Percentiles rank a stretch among this genome's conserved stretches.
Conservation (phyloP, 129 eudicot genomes). For the Tagetes erecta region DNA sequence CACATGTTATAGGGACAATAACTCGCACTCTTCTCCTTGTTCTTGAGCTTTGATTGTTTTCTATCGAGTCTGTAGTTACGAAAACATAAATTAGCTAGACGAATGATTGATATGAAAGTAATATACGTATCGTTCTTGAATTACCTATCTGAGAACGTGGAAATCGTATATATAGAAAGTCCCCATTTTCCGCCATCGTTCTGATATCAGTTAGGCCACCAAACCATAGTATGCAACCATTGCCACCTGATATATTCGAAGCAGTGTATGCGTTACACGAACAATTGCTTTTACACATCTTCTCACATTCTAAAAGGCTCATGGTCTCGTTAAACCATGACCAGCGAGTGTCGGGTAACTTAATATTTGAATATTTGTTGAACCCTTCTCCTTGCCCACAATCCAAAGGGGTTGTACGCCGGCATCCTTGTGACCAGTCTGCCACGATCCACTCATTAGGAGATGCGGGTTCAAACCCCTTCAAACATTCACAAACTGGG, state of each 20-base stretch:
- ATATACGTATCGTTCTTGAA: too few relatives aligned
- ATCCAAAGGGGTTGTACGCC: constrained; percentile 21
- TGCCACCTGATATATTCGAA: constrained; percentile 36
- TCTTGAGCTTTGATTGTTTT: too few relatives aligned
- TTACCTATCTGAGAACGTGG: too few relatives aligned
- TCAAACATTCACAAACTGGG: constrained; percentile 42
- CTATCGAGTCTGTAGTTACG: too few relatives aligned
- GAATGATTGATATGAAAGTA: too few relatives aligned
- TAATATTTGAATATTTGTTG: constrained; percentile 19
- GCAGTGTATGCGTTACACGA: constrained; percentile 50
- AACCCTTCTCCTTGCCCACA: constrained; percentile 44
- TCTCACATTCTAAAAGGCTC: constrained; percentile 27
- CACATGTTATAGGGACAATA: too few relatives aligned
- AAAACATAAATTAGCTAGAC: too few relatives aligned
- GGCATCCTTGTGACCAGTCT: constrained; percentile 57
- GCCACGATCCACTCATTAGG: constrained; percentile 30
- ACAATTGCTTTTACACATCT: constrained; percentile 42
- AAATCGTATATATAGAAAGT: too few relatives aligned
- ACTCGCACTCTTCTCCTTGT: too few relatives aligned
- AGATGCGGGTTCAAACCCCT: constrained; percentile 38
- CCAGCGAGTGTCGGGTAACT: constrained; percentile 40
- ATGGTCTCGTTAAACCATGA: constrained; percentile 30
- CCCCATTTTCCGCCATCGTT: not conserved
- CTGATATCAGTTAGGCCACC: constrained; percentile 40
- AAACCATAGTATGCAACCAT: constrained; percentile 61